Evolutionary conservation across 2,329 filamentous ascomycete species (phyloP).

Genomic region (Aspergillus candidus): DNA sequence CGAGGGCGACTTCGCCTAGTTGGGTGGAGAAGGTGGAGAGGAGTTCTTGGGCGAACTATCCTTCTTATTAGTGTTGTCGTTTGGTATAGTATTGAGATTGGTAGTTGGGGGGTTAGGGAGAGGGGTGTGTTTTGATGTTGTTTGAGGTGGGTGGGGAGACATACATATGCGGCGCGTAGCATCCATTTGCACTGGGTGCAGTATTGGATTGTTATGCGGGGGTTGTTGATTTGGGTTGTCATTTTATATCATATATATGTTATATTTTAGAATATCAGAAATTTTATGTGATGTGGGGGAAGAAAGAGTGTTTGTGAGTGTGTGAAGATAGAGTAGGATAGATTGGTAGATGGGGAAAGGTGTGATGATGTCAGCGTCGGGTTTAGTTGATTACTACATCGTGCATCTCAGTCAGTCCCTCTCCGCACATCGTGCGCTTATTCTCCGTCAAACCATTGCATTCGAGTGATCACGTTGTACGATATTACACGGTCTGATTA

Average conservation of each 20-base stretch:
- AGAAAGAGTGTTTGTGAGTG: constrained; percentile 5
- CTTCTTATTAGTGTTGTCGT: neutral
- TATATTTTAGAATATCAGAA: neutral
- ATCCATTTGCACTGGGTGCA: constrained; percentile 96
- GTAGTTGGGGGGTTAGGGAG: constrained; percentile 1
- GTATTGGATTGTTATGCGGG: constrained; percentile 79
- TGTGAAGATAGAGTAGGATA: constrained; percentile 5
- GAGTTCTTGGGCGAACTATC: constrained; percentile 85
- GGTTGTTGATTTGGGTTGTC: constrained; percentile 43
- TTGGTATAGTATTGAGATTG: neutral
- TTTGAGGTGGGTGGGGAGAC: constrained; percentile 17
- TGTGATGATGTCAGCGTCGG: too few relatives aligned
- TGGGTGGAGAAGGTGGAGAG: constrained; percentile 82
- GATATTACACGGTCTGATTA: too few relatives aligned
- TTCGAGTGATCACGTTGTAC: too few relatives aligned
- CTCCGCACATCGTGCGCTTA: too few relatives aligned
- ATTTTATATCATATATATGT: neutral
- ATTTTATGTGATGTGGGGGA: neutral
- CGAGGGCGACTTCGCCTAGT: constrained; percentile 80
- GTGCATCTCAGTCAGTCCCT: too few relatives aligned
- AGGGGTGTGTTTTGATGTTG: neutral
- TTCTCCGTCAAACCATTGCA: too few relatives aligned
- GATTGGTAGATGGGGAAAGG: too few relatives aligned
- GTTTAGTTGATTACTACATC: too few relatives aligned
- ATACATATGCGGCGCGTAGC: constrained; percentile 76